Base-by-base conservation (phyloP, 805 yeast species). In the Jamesozyma lodderae region DNA sequence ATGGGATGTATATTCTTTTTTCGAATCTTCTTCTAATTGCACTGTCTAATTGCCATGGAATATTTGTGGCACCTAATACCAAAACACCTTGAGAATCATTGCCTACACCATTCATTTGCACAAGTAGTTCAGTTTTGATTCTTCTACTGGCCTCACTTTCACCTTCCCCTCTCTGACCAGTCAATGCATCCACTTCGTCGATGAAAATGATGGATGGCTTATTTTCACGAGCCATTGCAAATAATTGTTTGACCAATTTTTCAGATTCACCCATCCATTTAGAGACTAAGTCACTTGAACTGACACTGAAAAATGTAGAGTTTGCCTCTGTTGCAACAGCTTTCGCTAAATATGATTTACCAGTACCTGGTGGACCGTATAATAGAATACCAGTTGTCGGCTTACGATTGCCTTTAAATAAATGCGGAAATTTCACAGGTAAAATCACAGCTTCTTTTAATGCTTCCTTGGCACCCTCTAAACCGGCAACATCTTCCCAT, bases 201-300 rank as follows among this genome's bases (percentile, higher is more conserved):
- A 92, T 92, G 61, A 92, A 92, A 36, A 92, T 92, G 49, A 92
- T 94, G 0, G 95, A 78, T 1, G 98, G 98, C 55, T 85, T 88
- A 56, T 81, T 83, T 60, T 92, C 98, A 47, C 98, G 72, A 4
- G 98, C 98, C 95, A 90, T 85, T 24, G 81, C 74, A 63, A 92
- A 92, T 46, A 92, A 70, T 57, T 92, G 96, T 60, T 90, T 92
- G 20, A 92, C 97, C 41, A 92, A 73, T 62, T 97, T 77, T 62
- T 92, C 98, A 19, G 94, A 80, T 61, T 92, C 98, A 52, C 98
- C 98, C 96, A 90, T 90, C 98, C 98, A 92, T 62, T 92, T 92
- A 48, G 94, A 81, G 3, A 92, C 97, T 52, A 92, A 72, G 61
- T 92, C 98, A 11, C 95, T 83, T 0, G 96, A 86, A n/a, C 94